Percentiles rank a stretch among this genome's conserved stretches.
Evolutionary conservation across 257 asterid genomes (phyloP).

Genomic region (Fraxinus americana): DNA sequence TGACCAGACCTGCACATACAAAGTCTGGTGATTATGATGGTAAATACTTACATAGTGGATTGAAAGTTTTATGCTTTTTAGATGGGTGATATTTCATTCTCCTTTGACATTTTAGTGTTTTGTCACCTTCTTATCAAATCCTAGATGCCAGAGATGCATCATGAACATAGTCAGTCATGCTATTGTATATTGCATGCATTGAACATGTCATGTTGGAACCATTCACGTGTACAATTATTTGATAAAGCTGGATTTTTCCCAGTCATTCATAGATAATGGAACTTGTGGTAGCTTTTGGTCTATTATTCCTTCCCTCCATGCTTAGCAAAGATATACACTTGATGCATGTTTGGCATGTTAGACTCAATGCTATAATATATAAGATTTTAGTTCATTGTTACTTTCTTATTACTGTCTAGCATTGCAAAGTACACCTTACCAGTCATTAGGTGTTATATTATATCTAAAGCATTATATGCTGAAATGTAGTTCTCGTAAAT

Average conservation of each 20-base stretch:
- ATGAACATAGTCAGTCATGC: not conserved
- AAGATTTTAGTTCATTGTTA: not conserved
- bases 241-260: conserved; percentile 8
- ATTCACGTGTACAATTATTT: conserved; percentile 2
- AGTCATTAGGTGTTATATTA: not conserved
- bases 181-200: not conserved
- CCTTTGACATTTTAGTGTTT: not conserved
- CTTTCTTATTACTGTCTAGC: not conserved
- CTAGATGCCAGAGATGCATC: not conserved
- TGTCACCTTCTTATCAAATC: not conserved
- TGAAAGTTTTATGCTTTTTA: not conserved
- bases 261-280: not conserved
- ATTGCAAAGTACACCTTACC: not conserved
- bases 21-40: not conserved
- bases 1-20: conserved; percentile 9
- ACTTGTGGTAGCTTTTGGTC: not conserved
- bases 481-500: conserved; percentile 10
- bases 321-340: conserved; percentile 11
- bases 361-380: not conserved
- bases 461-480: conserved; percentile 15
- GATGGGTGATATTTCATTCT: not conserved
- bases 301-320: conserved; percentile 7
- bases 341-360: not conserved
- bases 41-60: not conserved
- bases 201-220: conserved; percentile 7